Evolutionary conservation across 148 eudicot species (phyloP).

Genomic region (Oxyria digyna): DNA sequence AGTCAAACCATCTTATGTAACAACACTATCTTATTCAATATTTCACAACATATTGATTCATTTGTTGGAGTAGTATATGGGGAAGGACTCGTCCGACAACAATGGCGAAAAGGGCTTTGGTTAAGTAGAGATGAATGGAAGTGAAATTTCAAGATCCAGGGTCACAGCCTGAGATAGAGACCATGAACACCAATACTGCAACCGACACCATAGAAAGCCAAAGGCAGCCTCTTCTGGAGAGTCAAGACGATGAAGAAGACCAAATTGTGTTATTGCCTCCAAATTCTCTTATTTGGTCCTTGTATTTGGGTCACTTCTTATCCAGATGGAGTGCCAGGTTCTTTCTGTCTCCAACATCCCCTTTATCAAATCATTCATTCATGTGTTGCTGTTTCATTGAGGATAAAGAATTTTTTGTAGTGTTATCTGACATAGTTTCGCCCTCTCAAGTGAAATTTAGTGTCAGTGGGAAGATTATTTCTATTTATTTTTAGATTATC

Average conservation of each 20-base stretch:
- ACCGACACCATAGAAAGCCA: background rate
- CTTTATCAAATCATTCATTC: background rate
- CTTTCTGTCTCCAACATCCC: background rate
- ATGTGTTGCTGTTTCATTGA: background rate
- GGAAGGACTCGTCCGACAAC: background rate
- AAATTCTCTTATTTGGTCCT: constrained; percentile 31
- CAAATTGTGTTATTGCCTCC: constrained; percentile 13
- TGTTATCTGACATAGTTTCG: background rate
- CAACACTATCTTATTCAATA: background rate
- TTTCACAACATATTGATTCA: background rate
- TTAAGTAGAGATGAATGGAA: background rate
- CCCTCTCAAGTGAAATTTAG: too few relatives aligned
- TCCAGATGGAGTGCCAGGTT: constrained; percentile 87
- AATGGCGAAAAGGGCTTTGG: background rate
- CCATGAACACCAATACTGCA: background rate
- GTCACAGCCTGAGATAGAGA: background rate
- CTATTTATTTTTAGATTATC: too few relatives aligned
- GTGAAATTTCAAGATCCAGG: background rate
- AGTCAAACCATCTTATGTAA: too few relatives aligned
- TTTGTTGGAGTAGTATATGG: background rate
- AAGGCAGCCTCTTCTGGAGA: background rate
- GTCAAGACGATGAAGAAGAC: too few relatives aligned
- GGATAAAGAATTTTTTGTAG: background rate
- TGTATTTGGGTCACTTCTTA: constrained; percentile 63
- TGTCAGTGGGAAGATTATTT: too few relatives aligned